Evolutionary conservation across 208 protist species (phyloP).

Genomic region (Wallacemonas sp.): DNA sequence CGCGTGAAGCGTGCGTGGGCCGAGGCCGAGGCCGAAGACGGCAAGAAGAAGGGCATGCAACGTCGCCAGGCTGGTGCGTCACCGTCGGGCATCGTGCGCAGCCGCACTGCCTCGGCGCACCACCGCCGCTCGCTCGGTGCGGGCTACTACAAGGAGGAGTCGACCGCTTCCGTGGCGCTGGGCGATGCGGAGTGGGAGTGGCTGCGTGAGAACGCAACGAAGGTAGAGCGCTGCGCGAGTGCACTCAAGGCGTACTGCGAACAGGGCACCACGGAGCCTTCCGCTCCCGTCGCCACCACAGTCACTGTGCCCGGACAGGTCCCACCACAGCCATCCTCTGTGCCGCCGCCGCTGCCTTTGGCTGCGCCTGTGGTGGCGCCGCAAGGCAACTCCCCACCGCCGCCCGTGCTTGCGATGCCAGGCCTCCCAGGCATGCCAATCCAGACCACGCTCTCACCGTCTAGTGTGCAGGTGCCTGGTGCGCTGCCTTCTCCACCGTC

Average conservation of each 20-base stretch:
- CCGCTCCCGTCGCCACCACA: background rate
- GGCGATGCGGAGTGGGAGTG: conserved; percentile 46
- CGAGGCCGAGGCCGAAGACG: conserved; percentile 16
- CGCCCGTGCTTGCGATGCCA: too few relatives aligned
- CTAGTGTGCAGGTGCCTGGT: background rate
- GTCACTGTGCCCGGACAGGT: background rate
- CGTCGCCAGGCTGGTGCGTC: background rate
- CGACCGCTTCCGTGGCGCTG: conserved; percentile 41
- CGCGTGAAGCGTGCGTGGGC: conserved; percentile 33
- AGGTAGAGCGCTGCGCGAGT: conserved; percentile 33
- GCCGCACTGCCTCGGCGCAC: background rate
- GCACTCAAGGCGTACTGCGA: conserved; percentile 47
- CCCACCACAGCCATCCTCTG: too few relatives aligned
- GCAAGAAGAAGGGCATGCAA: background rate
- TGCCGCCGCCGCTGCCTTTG: too few relatives aligned
- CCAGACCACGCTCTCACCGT: conserved; percentile 11
- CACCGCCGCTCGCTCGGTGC: conserved; percentile 40
- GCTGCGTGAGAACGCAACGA: conserved; percentile 31
- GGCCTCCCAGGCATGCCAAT: background rate
- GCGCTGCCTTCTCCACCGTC: background rate
- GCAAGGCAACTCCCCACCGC: background rate
- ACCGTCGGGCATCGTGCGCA: background rate
- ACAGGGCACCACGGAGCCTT: conserved; percentile 15
- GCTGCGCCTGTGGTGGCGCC: background rate
- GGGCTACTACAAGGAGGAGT: conserved; percentile 66